A percentile compares a stretch with the other conserved stretches of the same genome.
phyloP scores from a whole-genome alignment of 106 monocot species.

The Dactylorhiza incarnata region DNA sequence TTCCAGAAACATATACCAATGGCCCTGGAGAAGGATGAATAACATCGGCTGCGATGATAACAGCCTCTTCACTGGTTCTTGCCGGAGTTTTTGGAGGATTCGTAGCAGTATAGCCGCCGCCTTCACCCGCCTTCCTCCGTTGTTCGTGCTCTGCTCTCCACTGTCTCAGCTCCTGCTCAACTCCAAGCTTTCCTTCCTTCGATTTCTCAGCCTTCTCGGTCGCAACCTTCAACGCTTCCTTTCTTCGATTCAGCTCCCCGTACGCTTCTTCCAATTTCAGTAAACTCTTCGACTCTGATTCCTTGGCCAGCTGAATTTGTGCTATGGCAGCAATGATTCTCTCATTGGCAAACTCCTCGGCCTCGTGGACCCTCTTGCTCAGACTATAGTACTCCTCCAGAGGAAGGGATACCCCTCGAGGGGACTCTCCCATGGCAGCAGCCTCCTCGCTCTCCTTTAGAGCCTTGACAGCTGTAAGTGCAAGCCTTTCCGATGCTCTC shows the following conservation, averaged over 20 bases:
- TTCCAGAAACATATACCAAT: not conserved
- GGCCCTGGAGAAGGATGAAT: not conserved
- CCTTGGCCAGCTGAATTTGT: conserved; percentile 20
- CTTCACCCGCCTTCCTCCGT: conserved; percentile 16
- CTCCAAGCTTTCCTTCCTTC: conserved; percentile 22
- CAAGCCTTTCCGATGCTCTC: conserved; percentile 6
- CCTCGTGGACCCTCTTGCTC: conserved; percentile 23
- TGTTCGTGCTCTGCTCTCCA: conserved; percentile 23
- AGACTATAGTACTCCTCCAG: conserved; percentile 20
- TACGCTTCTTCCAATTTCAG: conserved; percentile 16
- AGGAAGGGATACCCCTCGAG: conserved; percentile 8
- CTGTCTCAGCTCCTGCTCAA: conserved; percentile 20
- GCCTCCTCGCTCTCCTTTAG: conserved; percentile 9
- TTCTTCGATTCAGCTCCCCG: conserved; percentile 10
- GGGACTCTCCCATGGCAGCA: conserved; percentile 4
- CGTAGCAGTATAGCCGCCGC: not conserved
- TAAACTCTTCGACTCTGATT: conserved; percentile 13
- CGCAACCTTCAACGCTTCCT: conserved; percentile 13
- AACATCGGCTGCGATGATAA: not conserved
- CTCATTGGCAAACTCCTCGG: conserved; percentile 20
- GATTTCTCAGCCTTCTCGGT: conserved; percentile 11
- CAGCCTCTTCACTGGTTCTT: not conserved
- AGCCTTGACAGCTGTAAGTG: conserved; percentile 5
- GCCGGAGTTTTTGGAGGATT: conserved; percentile 14
- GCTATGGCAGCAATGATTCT: conserved; percentile 5